phyloP scores from a whole-genome alignment of 2,329 filamentous ascomycete genomes.

The Alternaria ethzedia region DNA sequence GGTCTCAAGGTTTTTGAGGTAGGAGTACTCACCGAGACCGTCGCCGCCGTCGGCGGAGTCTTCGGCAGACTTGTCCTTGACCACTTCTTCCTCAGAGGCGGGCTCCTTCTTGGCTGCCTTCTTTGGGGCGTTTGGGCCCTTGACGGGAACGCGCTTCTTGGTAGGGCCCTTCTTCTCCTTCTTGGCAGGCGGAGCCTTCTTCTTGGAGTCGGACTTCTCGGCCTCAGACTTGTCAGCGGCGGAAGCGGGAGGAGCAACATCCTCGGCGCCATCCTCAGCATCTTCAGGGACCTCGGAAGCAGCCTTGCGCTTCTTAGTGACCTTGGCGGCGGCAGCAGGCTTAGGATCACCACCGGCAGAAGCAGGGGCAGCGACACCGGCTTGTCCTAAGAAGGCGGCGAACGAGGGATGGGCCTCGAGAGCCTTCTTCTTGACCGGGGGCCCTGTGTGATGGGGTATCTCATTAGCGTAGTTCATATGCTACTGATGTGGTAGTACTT shows the following conservation, averaged over 20 bases:
- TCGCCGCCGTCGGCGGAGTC: slow-evolving; percentile 23
- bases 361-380: neutral
- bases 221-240: slow-evolving; percentile 10
- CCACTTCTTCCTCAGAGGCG: slow-evolving; percentile 7
- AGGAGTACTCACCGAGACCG: slow-evolving; percentile 23
- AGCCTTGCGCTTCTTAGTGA: slow-evolving; percentile 32
- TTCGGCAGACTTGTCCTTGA: neutral
- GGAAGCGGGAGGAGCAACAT: slow-evolving; percentile 30
- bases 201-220: slow-evolving; percentile 13
- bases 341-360: slow-evolving; percentile 11
- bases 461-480: neutral
- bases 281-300: slow-evolving; percentile 9
- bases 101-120: slow-evolving; percentile 29
- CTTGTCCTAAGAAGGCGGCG: slow-evolving; percentile 26
- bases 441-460: slow-evolving; percentile 5
- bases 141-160: neutral
- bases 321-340: neutral
- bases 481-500: neutral
- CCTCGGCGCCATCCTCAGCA: slow-evolving; percentile 2
- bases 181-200: slow-evolving; percentile 21
- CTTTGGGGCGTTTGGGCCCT: slow-evolving; percentile 14
- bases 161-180: slow-evolving; percentile 14
- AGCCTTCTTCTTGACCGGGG: slow-evolving; percentile 40
- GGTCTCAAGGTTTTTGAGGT: slow-evolving; percentile 4
- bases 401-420: slow-evolving; percentile 32